Conservation (phyloP, 345 rosid genomes). For the Reutealis trisperma region DNA sequence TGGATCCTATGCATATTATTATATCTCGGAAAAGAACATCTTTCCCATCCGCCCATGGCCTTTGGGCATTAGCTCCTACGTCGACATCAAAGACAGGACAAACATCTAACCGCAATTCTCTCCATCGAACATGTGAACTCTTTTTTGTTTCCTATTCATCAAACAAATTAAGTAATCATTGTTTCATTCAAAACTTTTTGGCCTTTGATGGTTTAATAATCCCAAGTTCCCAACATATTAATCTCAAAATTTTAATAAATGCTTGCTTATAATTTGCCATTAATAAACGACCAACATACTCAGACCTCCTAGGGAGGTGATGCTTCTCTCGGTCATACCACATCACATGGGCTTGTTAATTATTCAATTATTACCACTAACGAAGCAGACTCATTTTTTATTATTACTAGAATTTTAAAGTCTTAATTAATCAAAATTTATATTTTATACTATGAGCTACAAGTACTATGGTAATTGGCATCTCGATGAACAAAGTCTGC, state of each 20-base stretch:
- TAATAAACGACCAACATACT: slow-evolving; percentile 50
- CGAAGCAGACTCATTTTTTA: slow-evolving; percentile 5
- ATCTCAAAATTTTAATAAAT: neutral
- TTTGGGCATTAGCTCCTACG: no score
- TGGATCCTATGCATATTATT: no score
- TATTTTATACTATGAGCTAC: no score
- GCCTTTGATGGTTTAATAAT: neutral
- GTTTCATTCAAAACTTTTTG: neutral
- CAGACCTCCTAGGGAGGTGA: slow-evolving; percentile 30
- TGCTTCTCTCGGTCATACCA: slow-evolving; percentile 10
- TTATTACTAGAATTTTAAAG: no score
- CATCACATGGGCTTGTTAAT: no score
- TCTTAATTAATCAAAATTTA: neutral
- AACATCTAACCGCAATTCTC: slow-evolving; percentile 33
- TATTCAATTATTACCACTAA: neutral
- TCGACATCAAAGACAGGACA: slow-evolving; percentile 5
- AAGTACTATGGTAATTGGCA: no score
- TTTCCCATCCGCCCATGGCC: no score
- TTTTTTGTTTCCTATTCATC: neutral
- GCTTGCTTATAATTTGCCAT: slow-evolving; percentile 11
- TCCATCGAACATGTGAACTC: slow-evolving; percentile 21
- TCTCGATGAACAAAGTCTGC: neutral
- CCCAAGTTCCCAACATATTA: neutral
- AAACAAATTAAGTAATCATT: neutral
- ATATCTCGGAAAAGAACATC: no score